Base-by-base conservation (phyloP, 495 filamentous ascomycete genomes). In the Aspergillus biplanus region DNA sequence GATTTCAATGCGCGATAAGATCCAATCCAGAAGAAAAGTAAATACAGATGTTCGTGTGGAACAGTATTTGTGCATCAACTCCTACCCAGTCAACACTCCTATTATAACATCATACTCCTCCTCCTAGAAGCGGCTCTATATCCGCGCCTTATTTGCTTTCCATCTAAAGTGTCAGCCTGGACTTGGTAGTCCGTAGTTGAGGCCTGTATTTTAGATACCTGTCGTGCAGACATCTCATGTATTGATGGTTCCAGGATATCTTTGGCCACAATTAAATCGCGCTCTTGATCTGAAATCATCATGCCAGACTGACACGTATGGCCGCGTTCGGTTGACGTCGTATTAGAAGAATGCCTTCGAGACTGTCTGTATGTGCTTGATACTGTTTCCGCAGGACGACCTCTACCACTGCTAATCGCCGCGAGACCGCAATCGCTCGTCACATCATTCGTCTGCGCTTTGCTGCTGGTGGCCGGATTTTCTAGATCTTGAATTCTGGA, bases 91-190 rank as follows among this genome's bases (percentile, higher is more conserved):
- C 47, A 56, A 58, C 35, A 37, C 46, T 15, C 75, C 16, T 9
- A 50, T 50, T 62, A 84, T 52, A 85, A 65, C 78, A 85, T 80
- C 82, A 83, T 85, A 60, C 82, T 85, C 67, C 72, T 79, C 62
- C 82, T 74, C 53, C 82, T 68, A 37, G 77, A 72, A 31, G 76
- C 75, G 33, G 75, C 70, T 33, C 80, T 68, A 34, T 75, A 74
- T 13, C 69, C 69, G 7, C 76, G 72, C 42, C 66, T 67, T 15
- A 35, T 63, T 58, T 71, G 65, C 53, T 33, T 62, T 11, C 52
- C 42, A 35, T 72, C 65, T 52, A 54, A 48, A 7, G 64, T 6
- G 35, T 33, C 18, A 21, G 37, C 34, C 11, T 21, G 16, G n/a
- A 44, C 39, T 31, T 63, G 27, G 7, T 9, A n/a, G n/a, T 57